These are phyloP conservation scores for Jasminum sambac DNA, from an alignment of 257 asterid genomes.

Conservation along the genomic window DNA sequence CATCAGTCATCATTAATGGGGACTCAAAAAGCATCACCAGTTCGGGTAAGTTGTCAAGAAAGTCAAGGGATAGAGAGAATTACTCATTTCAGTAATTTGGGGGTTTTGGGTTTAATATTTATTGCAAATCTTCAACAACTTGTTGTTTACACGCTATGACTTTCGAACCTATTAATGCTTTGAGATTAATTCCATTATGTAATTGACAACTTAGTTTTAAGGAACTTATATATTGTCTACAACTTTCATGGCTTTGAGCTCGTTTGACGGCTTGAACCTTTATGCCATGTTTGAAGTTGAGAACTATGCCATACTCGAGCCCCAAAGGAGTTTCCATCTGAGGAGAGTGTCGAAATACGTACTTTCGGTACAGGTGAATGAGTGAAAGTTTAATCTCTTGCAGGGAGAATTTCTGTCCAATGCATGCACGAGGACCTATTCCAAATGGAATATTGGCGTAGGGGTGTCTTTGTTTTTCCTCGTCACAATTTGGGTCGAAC, in stretches of 20 bases:
- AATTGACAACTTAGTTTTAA: not conserved
- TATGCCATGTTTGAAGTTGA: conserved; percentile 79
- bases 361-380: conserved; percentile 74
- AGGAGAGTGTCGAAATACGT: conserved; percentile 66
- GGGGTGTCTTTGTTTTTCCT: conserved; percentile 83
- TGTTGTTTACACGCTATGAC: conserved; percentile 43
- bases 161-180: conserved; percentile 16
- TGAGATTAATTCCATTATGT: not conserved
- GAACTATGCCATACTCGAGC: conserved; percentile 74
- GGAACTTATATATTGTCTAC: not conserved
- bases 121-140: conserved; percentile 50
- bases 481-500: conserved; percentile 84
- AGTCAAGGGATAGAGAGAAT: conserved; percentile 33
- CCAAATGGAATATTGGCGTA: conserved; percentile 95
- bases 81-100: conserved; percentile 25
- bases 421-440: conserved; percentile 90
- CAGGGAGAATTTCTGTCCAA: conserved; percentile 83
- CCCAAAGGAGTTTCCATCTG: conserved; percentile 79
- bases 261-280: conserved; percentile 72
- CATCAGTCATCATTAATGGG: conserved; percentile 34
- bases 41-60: conserved; percentile 47
- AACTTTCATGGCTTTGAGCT: conserved; percentile 20
- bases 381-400: conserved; percentile 79
- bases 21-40: conserved; percentile 56
- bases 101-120: not conserved